Base-by-base conservation (phyloP, 805 yeast species). In the Cyberlindnera maclurae region DNA sequence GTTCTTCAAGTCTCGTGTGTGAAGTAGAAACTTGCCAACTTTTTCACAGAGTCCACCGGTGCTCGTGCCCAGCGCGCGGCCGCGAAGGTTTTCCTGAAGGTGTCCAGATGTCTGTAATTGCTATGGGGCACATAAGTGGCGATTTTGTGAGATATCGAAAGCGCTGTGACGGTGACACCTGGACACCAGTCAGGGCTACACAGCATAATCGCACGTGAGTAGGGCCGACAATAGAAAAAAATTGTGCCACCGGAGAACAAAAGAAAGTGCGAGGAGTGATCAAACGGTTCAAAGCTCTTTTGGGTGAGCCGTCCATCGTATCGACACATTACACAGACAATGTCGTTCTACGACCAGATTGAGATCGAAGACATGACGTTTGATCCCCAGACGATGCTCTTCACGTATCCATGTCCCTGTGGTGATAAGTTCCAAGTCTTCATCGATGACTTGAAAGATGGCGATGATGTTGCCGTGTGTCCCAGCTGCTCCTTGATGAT, bases 381-480 rank as follows among this genome's bases (percentile, higher is more conserved):
- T 58, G 97, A 93, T 59, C 77, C 89, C 3, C 68, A 66, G n/a
- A 77, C 83, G 12, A 88, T 83, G 59, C 62, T 86, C 18, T 86
- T 89, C 63, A 82, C 87, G 36, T 90, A 89, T 54, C 98, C 98
- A 4, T 93, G 98, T 68, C 98, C 98, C 1, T 93, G 98, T 62
- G 98, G 98, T 9, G 98, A 93, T 60, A 71, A 79, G 54, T 93
- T 93, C 62, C 95, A 90, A 55, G 84, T 93, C 20, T 68, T 76
- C 24, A 68, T 88, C 36, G 93, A 82, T 51, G 98, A 93, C 57
- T 68, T 93, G 59, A 67, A 70, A 44, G 96, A 88, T 50, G 98
- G 97, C 8, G 94, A 86, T 51, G 88, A 87, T 44, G 78, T 87
- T 24, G 98, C 98, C 0, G 94, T 90, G 13, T 93, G 98, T 61